phyloP scores from a whole-genome alignment of 768 basidiomycete genomes.

The Boletus sp. region DNA sequence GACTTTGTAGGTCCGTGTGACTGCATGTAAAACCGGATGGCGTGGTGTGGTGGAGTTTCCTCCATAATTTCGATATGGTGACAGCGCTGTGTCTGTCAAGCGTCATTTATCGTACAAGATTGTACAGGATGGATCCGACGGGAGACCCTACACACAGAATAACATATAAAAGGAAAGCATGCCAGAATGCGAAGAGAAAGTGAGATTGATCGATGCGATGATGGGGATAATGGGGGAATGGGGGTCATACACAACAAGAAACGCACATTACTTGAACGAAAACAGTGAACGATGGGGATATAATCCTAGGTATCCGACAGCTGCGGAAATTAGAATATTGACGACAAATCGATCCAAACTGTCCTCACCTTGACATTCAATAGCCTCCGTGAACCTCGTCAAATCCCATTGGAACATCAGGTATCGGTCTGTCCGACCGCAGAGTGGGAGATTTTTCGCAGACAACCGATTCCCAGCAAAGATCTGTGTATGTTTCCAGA shows the following conservation, averaged over 20 bases:
- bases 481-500: slow-evolving; percentile 26
- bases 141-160: not conserved
- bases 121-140: not conserved
- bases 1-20: not conserved
- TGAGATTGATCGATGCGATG: not conserved
- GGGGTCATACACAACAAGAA: not conserved
- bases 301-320: not conserved
- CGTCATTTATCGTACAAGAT: slow-evolving; percentile 1
- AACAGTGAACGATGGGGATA: not conserved
- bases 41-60: not conserved
- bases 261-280: slow-evolving; percentile 13
- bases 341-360: not conserved
- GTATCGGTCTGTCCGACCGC: slow-evolving; percentile 11
- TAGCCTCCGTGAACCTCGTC: slow-evolving; percentile 21
- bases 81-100: not conserved
- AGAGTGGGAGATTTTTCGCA: slow-evolving; percentile 14
- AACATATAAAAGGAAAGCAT: slow-evolving; percentile 5
- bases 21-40: not conserved
- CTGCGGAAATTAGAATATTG: not conserved
- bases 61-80: not conserved
- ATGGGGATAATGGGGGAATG: not conserved
- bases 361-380: slow-evolving; percentile 13
- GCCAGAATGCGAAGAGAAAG: slow-evolving; percentile 4
- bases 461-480: slow-evolving; percentile 31
- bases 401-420: slow-evolving; percentile 31